phyloP scores from a whole-genome alignment of 1,284 basidiomycete genomes.

The Limonomyces culmigenus region DNA sequence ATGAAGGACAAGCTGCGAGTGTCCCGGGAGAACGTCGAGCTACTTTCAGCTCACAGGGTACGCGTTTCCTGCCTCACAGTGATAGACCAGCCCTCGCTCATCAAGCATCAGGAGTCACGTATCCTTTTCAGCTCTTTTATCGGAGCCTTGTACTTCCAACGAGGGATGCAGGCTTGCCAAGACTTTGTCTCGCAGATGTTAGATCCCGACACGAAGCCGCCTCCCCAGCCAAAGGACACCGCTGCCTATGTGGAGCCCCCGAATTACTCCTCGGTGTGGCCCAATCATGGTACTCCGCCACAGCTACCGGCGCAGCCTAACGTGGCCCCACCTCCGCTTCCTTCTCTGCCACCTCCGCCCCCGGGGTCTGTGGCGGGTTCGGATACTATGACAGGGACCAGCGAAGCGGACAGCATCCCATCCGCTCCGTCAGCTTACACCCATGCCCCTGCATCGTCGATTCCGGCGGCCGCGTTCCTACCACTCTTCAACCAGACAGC shows the following conservation, averaged over 20 bases:
- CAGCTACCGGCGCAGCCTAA: conserved; percentile 5
- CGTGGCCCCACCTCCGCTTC: conserved; percentile 15
- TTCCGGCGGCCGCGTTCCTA: conserved; percentile 40
- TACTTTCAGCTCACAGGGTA: no score
- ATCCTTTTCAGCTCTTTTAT: conserved; percentile 48
- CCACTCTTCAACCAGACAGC: conserved; percentile 60
- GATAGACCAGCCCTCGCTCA: conserved; percentile 5
- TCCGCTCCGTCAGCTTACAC: no score
- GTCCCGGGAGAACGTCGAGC: no score
- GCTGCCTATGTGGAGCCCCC: no score
- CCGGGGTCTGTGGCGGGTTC: no score
- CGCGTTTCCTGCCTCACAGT: no score
- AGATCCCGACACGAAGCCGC: conserved; percentile 19
- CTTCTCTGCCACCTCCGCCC: conserved; percentile 15
- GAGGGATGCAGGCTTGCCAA: conserved; percentile 39
- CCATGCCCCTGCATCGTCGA: conserved; percentile 40
- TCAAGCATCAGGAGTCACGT: conserved; percentile 30
- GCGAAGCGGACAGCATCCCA: no score
- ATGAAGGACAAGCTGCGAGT: no score
- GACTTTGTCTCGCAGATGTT: conserved; percentile 42
- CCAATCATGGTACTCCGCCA: no score
- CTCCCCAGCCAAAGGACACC: background rate
- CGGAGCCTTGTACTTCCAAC: conserved; percentile 42
- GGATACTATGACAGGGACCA: no score
- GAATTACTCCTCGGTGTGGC: no score